Evolutionary conservation across 805 yeast genomes (phyloP), one percentile per base, ranked within the genome.

Genomic region (Kodamaea leandrae): DNA sequence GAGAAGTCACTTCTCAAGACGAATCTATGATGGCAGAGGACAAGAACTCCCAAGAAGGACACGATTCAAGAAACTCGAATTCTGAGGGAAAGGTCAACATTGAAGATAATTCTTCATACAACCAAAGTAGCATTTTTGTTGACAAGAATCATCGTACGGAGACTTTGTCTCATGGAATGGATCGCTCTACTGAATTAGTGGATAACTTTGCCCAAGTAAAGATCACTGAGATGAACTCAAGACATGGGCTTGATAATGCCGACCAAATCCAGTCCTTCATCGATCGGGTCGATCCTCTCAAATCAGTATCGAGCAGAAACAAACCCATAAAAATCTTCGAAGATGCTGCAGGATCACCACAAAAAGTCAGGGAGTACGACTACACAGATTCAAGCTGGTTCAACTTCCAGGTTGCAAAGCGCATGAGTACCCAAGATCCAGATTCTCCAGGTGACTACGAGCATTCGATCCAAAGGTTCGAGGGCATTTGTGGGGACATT

Each of bases 241-340:
- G 38, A 32, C 60, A 49, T 28, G 50, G 58, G 4, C 15, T 15
- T 13, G 29, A 14, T 1, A 19, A 20, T 18, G 7, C 26, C 2
- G 37, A 33, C 14, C 28, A 37, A 9, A 55, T 70, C 6, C 68
- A 69, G 41, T 40, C 50, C 2, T 53, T 68, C 21, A 61, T 72
- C 18, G 72, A 65, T 27, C 69, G 57, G 42, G 55, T 68, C 0
- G 76, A 72, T 46, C 77, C 77, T 2, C 55, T 72, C 19, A 58
- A 51, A 34, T 52, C 59, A 4, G 53, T 68, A 10, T 58, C 73
- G 2, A 60, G 51, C 32, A 56, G 53, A 33, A 62, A 56, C 34
- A 61, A 61, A 37, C 64, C 67, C 3, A 68, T 71, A 15, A 39
- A 55, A 8, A 71, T 71, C n/a, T 71, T 54, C 38, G 69, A 69